These are phyloP conservation scores for Cryphonectria radicalis DNA, from an alignment of 2,329 filamentous ascomycete genomes.

Conservation along the genomic window DNA sequence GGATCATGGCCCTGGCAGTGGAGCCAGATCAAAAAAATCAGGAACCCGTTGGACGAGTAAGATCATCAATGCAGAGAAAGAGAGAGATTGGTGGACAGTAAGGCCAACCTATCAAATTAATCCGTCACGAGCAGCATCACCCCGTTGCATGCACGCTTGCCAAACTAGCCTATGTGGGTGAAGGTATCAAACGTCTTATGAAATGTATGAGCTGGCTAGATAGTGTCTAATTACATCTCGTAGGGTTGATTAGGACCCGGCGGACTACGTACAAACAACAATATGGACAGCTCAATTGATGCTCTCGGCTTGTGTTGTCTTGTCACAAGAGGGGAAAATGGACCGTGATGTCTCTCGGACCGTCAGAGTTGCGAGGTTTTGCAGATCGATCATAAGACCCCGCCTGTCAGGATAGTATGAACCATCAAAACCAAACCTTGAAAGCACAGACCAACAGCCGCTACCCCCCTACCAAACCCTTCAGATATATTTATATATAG, in stretches of 20 bases:
- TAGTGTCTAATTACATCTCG: constrained; percentile 37
- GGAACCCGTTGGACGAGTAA: constrained; percentile 38
- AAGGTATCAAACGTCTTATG: neutral
- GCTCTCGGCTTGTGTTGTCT: constrained; percentile 6
- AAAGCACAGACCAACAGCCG: constrained; percentile 30
- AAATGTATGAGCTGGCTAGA: constrained; percentile 15
- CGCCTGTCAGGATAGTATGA: constrained; percentile 21
- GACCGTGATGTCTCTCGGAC: neutral
- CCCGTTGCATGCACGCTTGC: neutral
- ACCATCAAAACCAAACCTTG: constrained; percentile 20
- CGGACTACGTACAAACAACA: neutral
- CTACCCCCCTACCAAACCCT: constrained; percentile 33
- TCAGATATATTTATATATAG: constrained; percentile 36
- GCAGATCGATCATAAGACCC: constrained; percentile 18
- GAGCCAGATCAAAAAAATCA: constrained; percentile 54
- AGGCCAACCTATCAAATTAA: neutral
- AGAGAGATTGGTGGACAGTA: neutral
- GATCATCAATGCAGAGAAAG: neutral
- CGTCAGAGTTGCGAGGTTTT: constrained; percentile 19
- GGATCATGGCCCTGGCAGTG: constrained; percentile 50
- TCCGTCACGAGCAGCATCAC: neutral
- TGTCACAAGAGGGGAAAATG: constrained; percentile 12
- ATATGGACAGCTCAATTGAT: constrained; percentile 19
- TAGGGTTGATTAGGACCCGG: constrained; percentile 25
- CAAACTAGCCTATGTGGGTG: neutral